A percentile compares a stretch with the other conserved stretches of the same genome.
Evolutionary conservation across 2,329 filamentous ascomycete genomes (phyloP).

Genomic region (Phoma sp.): DNA sequence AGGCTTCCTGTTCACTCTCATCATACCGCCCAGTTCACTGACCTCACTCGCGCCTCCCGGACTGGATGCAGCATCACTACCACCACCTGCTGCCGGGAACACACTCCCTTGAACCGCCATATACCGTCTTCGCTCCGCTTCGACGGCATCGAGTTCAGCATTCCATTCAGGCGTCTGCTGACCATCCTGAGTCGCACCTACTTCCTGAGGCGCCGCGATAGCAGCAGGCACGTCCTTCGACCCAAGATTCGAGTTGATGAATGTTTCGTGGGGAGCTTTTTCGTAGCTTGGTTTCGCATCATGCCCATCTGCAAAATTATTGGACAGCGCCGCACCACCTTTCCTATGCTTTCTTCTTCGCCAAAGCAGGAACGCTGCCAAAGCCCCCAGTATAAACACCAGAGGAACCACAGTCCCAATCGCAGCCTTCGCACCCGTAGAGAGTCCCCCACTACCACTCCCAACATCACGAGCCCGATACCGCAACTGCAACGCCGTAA

Average conservation of each 20-base stretch:
- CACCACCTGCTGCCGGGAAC: background rate
- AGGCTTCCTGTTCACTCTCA: slow-evolving; percentile 25
- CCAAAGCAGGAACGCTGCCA: slow-evolving; percentile 28
- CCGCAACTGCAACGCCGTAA: slow-evolving; percentile 27
- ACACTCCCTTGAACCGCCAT: slow-evolving; percentile 12
- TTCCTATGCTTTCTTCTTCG: slow-evolving; percentile 21
- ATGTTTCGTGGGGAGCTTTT: background rate
- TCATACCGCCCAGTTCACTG: slow-evolving; percentile 25
- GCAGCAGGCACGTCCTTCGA: background rate
- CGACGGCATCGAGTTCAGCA: slow-evolving; percentile 29
- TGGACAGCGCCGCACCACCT: background rate
- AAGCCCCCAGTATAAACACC: slow-evolving; percentile 66
- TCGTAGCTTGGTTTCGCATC: slow-evolving; percentile 12
- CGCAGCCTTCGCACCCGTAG: slow-evolving; percentile 75
- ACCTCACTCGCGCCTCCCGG: background rate
- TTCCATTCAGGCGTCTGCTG: slow-evolving; percentile 32
- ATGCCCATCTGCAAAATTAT: slow-evolving; percentile 7
- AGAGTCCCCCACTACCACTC: slow-evolving; percentile 58
- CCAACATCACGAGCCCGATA: slow-evolving; percentile 23
- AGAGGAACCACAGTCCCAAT: slow-evolving; percentile 92
- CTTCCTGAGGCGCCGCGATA: background rate
- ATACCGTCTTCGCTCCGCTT: slow-evolving; percentile 20
- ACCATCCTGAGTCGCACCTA: background rate
- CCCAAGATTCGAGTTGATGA: background rate
- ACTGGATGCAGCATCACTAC: background rate